Evolutionary conservation across 352 stramenopile genomes (phyloP).

Genomic region (Phytophthora tentaculata): DNA sequence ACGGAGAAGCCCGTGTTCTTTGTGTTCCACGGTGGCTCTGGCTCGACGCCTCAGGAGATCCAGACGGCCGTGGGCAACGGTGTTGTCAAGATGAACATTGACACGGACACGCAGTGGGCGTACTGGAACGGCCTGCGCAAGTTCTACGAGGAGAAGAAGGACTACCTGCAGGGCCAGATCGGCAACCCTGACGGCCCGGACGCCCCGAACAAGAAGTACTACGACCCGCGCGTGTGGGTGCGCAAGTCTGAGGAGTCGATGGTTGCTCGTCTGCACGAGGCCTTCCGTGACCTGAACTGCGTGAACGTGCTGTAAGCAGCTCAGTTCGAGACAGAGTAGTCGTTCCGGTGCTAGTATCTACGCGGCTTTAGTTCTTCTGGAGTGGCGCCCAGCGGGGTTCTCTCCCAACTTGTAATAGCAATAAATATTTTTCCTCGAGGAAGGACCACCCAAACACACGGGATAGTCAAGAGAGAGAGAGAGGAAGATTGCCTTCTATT

Average conservation of each 20-base stretch:
- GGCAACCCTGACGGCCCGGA: constrained; percentile 97
- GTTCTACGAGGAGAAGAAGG: constrained; percentile 98
- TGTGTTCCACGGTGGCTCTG: constrained; percentile 99
- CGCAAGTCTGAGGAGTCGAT: constrained; percentile 97
- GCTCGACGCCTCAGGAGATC: constrained; percentile 97
- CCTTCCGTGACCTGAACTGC: constrained; percentile 93
- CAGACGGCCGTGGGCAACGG: constrained; percentile 95
- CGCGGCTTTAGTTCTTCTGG: constrained; percentile 6
- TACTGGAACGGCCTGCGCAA: constrained; percentile 99
- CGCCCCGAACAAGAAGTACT: constrained; percentile 99
- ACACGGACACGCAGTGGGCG: constrained; percentile 99
- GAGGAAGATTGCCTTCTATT: too few relatives aligned
- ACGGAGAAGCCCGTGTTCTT: constrained; percentile 97
- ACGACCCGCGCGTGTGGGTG: constrained; percentile 97
- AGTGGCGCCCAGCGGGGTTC: neutral
- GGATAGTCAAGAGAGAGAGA: too few relatives aligned
- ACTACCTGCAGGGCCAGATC: constrained; percentile 98
- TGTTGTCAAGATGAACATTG: constrained; percentile 99
- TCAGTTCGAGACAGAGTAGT: constrained; percentile 3
- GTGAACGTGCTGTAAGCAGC: constrained; percentile 43
- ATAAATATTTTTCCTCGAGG: constrained; percentile 21
- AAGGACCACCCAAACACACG: too few relatives aligned
- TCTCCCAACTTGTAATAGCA: constrained; percentile 34
- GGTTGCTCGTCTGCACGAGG: constrained; percentile 90
- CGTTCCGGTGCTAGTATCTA: constrained; percentile 20